phyloP scores from a whole-genome alignment of 108 stramenopile species.

The Parmales sp. region DNA sequence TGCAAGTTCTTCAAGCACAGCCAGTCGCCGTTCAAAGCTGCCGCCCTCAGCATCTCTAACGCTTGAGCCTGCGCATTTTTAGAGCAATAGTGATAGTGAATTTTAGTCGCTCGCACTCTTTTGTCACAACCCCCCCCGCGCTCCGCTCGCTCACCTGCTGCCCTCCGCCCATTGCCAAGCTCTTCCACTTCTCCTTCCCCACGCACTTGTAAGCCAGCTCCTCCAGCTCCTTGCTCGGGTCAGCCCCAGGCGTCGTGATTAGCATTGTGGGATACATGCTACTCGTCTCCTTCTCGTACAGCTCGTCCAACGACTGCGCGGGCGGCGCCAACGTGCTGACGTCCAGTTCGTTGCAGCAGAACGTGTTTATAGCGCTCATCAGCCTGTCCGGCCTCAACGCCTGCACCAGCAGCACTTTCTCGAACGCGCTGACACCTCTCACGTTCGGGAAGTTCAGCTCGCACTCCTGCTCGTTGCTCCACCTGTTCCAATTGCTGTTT shows the following conservation, averaged over 20 bases:
- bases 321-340: constrained; percentile 22
- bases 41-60: constrained; percentile 22
- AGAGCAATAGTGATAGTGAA: too few relatives aligned
- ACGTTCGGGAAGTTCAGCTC: constrained; percentile 39
- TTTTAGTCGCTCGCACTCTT: too few relatives aligned
- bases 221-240: constrained; percentile 42
- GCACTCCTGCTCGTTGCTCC: constrained; percentile 30
- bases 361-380: constrained; percentile 29
- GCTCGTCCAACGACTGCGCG: constrained; percentile 10
- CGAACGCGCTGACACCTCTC: constrained; percentile 23
- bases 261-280: constrained; percentile 21
- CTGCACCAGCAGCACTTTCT: constrained; percentile 38
- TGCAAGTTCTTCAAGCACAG: constrained; percentile 55
- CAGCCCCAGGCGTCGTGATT: constrained; percentile 47
- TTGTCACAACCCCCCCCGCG: too few relatives aligned
- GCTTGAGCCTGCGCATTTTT: too few relatives aligned
- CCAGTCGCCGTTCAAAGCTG: constrained; percentile 35
- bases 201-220: constrained; percentile 24
- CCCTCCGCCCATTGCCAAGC: constrained; percentile 53
- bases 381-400: constrained; percentile 43
- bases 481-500: constrained; percentile 28
- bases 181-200: constrained; percentile 25
- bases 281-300: constrained; percentile 15
- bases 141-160: constrained; percentile 39
- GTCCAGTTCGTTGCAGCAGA: constrained; percentile 27